These are phyloP conservation scores for Arthrobotrys conoides DNA, from an alignment of 2,329 filamentous ascomycete species.

Conservation along the genomic window DNA sequence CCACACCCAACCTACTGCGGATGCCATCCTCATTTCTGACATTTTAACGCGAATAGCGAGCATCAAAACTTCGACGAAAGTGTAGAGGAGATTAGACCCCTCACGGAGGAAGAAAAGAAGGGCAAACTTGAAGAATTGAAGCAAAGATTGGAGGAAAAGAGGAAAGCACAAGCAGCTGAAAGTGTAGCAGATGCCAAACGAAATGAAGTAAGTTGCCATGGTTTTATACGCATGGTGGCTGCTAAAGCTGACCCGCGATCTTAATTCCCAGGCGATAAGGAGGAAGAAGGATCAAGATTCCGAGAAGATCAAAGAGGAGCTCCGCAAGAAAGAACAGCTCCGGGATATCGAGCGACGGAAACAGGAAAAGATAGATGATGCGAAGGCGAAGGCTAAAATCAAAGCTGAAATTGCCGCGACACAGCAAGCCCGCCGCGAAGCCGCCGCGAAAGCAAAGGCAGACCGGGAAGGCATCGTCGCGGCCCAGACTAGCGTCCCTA, in stretches of 20 bases:
- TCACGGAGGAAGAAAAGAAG: conserved; percentile 93
- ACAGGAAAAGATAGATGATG: conserved; percentile 86
- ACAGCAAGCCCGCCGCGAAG: conserved; percentile 87
- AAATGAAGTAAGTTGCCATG: conserved; percentile 77
- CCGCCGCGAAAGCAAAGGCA: conserved; percentile 87
- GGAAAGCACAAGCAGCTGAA: conserved; percentile 75
- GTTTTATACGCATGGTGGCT: background rate
- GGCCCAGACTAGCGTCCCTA: conserved; percentile 66
- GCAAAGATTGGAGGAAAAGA: conserved; percentile 77
- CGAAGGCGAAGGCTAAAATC: conserved; percentile 88
- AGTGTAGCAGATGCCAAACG: conserved; percentile 86
- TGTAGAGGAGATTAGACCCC: conserved; percentile 87
- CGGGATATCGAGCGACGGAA: conserved; percentile 90
- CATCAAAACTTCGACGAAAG: conserved; percentile 94
- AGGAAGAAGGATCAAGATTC: conserved; percentile 90
- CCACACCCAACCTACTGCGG: background rate
- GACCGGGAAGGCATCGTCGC: conserved; percentile 80
- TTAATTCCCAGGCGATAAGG: conserved; percentile 73
- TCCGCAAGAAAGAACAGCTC: conserved; percentile 88
- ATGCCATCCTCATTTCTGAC: background rate
- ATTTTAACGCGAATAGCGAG: conserved; percentile 70
- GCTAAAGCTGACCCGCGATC: conserved; percentile 13
- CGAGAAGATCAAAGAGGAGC: conserved; percentile 90
- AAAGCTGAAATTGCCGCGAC: conserved; percentile 95
- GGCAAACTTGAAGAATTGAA: conserved; percentile 82